Percentiles rank a stretch among this genome's conserved stretches.
Evolutionary conservation across 2,329 filamentous ascomycete genomes (phyloP).

Genomic region (Biscogniauxia mediterranea): DNA sequence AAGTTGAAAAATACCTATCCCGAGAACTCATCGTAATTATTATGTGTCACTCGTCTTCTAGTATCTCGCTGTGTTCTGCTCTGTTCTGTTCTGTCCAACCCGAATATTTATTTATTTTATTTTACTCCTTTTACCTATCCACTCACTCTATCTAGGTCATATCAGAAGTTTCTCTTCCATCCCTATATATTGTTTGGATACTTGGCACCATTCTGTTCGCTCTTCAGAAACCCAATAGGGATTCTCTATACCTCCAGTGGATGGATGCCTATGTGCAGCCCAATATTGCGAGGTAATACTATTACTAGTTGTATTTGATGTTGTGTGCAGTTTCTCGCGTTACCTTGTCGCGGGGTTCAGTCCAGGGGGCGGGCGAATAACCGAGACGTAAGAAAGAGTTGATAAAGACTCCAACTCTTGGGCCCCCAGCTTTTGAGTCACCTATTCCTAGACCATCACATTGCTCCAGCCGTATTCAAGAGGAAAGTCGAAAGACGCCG

Average conservation of each 20-base stretch:
- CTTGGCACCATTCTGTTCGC: slow-evolving; percentile 15
- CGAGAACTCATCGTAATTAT: no score
- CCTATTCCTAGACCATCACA: no score
- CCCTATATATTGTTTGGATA: not conserved
- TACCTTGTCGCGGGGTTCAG: slow-evolving; percentile 8
- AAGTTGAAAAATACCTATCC: no score
- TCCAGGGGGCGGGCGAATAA: slow-evolving; percentile 4
- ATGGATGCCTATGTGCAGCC: slow-evolving; percentile 23
- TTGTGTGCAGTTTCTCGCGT: slow-evolving; percentile 15
- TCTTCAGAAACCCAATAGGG: slow-evolving; percentile 22
- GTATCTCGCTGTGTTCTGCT: no score
- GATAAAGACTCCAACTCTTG: slow-evolving; percentile 5
- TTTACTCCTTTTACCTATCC: no score
- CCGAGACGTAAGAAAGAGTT: slow-evolving; percentile 13
- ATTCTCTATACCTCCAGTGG: slow-evolving; percentile 8
- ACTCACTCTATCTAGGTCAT: no score
- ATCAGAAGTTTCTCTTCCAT: no score
- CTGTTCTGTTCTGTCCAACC: no score
- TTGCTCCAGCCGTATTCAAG: no score
- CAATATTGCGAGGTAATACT: slow-evolving; percentile 14
- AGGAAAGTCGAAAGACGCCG: no score
- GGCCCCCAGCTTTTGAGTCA: slow-evolving; percentile 5
- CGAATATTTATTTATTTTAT: no score
- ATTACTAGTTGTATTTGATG: slow-evolving; percentile 24
- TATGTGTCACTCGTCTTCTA: no score